Conservation (phyloP, 2,329 filamentous ascomycete genomes). For the Lecanosticta acicola region DNA sequence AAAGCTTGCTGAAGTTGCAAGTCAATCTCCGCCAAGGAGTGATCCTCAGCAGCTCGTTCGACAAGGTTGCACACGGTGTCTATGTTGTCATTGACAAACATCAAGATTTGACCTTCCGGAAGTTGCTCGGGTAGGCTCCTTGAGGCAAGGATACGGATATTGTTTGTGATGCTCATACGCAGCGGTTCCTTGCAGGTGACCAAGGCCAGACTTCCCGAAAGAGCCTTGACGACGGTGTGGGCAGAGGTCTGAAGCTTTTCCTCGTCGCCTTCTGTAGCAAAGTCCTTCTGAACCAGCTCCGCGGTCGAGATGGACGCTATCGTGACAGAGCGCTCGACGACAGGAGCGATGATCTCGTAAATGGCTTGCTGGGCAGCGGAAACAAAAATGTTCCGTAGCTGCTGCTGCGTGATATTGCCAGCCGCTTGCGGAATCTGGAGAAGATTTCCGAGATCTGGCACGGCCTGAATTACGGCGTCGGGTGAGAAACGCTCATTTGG, state of each 20-base stretch:
- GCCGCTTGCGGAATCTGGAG: conserved; percentile 72
- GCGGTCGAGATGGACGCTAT: conserved; percentile 96
- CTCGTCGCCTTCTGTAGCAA: conserved; percentile 86
- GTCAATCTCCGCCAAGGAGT: conserved; percentile 89
- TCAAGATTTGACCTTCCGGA: conserved; percentile 89
- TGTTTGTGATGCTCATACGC: conserved; percentile 94
- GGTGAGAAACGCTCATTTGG: conserved; percentile 69
- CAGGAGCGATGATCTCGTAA: conserved; percentile 92
- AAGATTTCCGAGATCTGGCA: conserved; percentile 76
- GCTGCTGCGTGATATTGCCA: conserved; percentile 65
- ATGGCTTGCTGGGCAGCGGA: conserved; percentile 83
- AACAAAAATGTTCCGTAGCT: conserved; percentile 69
- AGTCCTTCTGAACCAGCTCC: conserved; percentile 94
- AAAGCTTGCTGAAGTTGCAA: conserved; percentile 81
- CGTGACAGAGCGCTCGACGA: conserved; percentile 94
- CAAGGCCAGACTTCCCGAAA: conserved; percentile 85
- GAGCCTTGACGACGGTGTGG: conserved; percentile 88
- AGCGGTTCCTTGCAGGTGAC: conserved; percentile 98
- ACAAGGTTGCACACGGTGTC: conserved; percentile 90
- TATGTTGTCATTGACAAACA: conserved; percentile 98
- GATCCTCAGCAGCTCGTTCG: conserved; percentile 90
- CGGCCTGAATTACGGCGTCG: conserved; percentile 67
- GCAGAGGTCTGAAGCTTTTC: conserved; percentile 79
- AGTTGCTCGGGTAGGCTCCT: conserved; percentile 63
- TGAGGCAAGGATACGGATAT: conserved; percentile 75